Evolutionary conservation across 371 early-diverging fungal genomes (phyloP).

Genomic region (Circinella umbellata): DNA sequence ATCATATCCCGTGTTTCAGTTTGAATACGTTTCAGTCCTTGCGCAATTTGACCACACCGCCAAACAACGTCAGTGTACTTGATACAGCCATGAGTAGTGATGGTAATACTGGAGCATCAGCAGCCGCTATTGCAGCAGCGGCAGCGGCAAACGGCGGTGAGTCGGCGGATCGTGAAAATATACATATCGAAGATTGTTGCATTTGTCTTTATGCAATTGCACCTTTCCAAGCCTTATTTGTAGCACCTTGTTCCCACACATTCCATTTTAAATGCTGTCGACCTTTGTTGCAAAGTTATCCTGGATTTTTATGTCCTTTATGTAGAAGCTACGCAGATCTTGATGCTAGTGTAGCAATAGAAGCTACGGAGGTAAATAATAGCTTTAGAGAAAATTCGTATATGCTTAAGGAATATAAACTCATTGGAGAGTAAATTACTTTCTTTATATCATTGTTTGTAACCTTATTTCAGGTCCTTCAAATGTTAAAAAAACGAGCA

Average conservation of each 20-base stretch:
- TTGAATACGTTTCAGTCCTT: conserved; percentile 41
- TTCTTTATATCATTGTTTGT: no score
- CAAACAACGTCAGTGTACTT: conserved; percentile 37
- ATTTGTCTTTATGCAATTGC: conserved; percentile 89
- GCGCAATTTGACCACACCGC: conserved; percentile 40
- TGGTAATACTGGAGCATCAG: background rate
- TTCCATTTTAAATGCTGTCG: conserved; percentile 93
- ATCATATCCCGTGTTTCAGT: conserved; percentile 24
- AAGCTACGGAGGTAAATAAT: conserved; percentile 27
- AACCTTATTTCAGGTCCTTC: background rate
- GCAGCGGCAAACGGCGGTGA: background rate
- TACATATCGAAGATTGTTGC: conserved; percentile 77
- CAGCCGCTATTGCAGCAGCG: background rate
- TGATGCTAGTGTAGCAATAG: conserved; percentile 71
- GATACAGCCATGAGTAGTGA: conserved; percentile 27
- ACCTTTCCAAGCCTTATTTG: conserved; percentile 89
- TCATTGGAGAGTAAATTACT: no score
- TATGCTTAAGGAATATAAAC: no score
- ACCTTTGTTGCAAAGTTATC: conserved; percentile 53
- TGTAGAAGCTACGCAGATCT: conserved; percentile 91
- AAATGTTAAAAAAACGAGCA: conserved; percentile 7
- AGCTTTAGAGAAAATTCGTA: background rate
- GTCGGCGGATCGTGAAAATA: conserved; percentile 11
- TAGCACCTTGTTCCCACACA: conserved; percentile 91
- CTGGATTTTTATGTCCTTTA: conserved; percentile 91